phyloP scores from a whole-genome alignment of 495 filamentous ascomycete genomes.

The Penicillium cataractarum region DNA sequence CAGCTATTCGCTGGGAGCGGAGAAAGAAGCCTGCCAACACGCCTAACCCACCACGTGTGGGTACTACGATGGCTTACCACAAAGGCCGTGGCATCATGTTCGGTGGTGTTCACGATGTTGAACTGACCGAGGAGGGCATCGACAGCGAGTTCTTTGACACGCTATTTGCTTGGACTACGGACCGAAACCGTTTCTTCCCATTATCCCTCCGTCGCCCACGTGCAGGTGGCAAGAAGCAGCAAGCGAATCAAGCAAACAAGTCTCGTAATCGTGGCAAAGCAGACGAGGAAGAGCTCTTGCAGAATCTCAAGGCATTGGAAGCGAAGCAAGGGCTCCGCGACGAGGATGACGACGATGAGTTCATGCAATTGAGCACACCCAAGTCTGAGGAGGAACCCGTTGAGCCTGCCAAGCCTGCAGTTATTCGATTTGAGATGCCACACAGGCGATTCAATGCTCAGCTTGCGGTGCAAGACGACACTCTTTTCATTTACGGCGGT shows the following conservation, averaged over 20 bases:
- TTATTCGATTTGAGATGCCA: conserved; percentile 73
- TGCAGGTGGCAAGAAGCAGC: conserved; percentile 59
- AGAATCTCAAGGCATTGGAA: conserved; percentile 80
- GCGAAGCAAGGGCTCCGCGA: conserved; percentile 62
- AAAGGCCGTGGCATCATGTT: conserved; percentile 92
- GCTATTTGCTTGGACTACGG: conserved; percentile 88
- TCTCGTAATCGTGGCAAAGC: conserved; percentile 72
- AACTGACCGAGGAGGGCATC: conserved; percentile 91
- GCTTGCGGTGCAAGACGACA: conserved; percentile 87
- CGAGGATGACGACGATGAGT: conserved; percentile 59
- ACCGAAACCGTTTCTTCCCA: conserved; percentile 91
- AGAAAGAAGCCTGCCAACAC: conserved; percentile 90
- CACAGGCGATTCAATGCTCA: conserved; percentile 88
- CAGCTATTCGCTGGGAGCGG: conserved; percentile 84
- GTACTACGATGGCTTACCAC: conserved; percentile 89
- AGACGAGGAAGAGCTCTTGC: conserved; percentile 86
- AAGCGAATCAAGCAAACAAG: conserved; percentile 58
- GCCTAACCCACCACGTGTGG: conserved; percentile 81
- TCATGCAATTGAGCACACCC: conserved; percentile 42
- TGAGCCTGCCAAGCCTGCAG: conserved; percentile 49
- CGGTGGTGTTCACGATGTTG: conserved; percentile 92
- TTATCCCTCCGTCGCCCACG: conserved; percentile 74
- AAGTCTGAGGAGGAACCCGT: conserved; percentile 57
- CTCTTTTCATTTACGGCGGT: conserved; percentile 89
- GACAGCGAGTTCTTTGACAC: conserved; percentile 95